Percentiles rank a stretch among this genome's conserved stretches.
Conservation (phyloP, 768 basidiomycete species). For the Termitomyces sp. region DNA sequence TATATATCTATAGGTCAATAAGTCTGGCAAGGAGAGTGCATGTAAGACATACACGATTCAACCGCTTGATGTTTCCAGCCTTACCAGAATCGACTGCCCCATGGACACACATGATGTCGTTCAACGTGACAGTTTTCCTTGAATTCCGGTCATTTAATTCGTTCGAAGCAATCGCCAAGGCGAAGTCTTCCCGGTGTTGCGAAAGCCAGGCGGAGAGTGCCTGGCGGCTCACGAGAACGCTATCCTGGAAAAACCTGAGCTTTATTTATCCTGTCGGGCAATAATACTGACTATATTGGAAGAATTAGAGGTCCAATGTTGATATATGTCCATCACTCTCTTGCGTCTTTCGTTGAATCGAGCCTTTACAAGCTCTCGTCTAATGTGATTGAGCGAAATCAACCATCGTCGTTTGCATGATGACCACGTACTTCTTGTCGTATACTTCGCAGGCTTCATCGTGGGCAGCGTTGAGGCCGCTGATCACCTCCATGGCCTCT, state of each 20-base stretch:
- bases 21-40: background rate
- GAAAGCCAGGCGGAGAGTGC: slow-evolving; percentile 60
- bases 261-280: background rate
- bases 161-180: background rate
- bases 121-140: slow-evolving; percentile 23
- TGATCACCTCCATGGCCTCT: slow-evolving; percentile 49
- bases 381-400: slow-evolving; percentile 16
- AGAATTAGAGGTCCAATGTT: slow-evolving; percentile 49
- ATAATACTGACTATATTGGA: slow-evolving; percentile 37
- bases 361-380: slow-evolving; percentile 34
- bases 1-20: background rate
- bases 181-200: slow-evolving; percentile 27
- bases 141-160: slow-evolving; percentile 3
- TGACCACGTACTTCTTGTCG: slow-evolving; percentile 33
- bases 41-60: slow-evolving; percentile 40
- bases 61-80: slow-evolving; percentile 60
- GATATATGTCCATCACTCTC: slow-evolving; percentile 57
- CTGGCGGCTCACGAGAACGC: slow-evolving; percentile 52
- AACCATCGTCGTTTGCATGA: background rate
- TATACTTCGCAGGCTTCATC: slow-evolving; percentile 46
- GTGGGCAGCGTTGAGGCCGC: slow-evolving; percentile 49
- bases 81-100: slow-evolving; percentile 54
- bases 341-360: slow-evolving; percentile 45
- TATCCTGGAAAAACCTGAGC: slow-evolving; percentile 28
- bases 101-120: slow-evolving; percentile 59